phyloP scores from a whole-genome alignment of 2,329 filamentous ascomycete species.

The Pseudophaeomoniella oleicola region DNA sequence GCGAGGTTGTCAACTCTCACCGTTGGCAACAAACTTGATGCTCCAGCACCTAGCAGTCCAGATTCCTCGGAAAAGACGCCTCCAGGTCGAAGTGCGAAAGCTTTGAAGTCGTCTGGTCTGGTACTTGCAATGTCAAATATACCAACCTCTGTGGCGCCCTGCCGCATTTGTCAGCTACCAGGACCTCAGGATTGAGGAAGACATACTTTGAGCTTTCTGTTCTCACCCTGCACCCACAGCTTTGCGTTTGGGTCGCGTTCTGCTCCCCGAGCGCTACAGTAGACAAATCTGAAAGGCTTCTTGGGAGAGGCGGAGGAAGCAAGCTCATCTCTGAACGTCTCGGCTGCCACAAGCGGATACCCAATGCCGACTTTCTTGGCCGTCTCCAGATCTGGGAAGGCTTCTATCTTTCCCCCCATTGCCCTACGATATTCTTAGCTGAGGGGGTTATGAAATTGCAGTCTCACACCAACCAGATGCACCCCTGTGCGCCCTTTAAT shows the following conservation, averaged over 20 bases:
- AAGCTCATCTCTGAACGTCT: slow-evolving; percentile 2
- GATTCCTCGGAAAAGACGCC: slow-evolving; percentile 1
- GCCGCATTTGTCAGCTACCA: not conserved
- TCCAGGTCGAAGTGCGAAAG: slow-evolving; percentile 4
- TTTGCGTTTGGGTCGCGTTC: slow-evolving; percentile 3
- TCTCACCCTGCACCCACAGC: slow-evolving; percentile 3
- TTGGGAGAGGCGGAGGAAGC: slow-evolving; percentile 1
- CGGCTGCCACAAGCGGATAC: slow-evolving; percentile 3
- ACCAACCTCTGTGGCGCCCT: slow-evolving; percentile 3
- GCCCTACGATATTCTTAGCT: slow-evolving; percentile 1
- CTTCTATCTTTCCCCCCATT: slow-evolving; percentile 3
- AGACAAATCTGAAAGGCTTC: slow-evolving; percentile 4
- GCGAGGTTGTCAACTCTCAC: slow-evolving; percentile 3
- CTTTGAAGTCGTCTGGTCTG: slow-evolving; percentile 1
- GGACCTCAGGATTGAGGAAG: no score
- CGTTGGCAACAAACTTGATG: slow-evolving; percentile 1
- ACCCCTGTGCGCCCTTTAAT: slow-evolving; percentile 2
- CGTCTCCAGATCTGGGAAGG: slow-evolving; percentile 1
- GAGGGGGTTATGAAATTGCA: no score
- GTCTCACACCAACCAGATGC: not conserved
- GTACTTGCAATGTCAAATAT: slow-evolving; percentile 3
- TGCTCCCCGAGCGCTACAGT: slow-evolving; percentile 4
- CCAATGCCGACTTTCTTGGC: slow-evolving; percentile 4
- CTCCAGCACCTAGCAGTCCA: not conserved
- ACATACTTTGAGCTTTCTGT: slow-evolving; percentile 4